Base-by-base conservation (phyloP, 306 rosid genomes). In the Pachyrhizus erosus region DNA sequence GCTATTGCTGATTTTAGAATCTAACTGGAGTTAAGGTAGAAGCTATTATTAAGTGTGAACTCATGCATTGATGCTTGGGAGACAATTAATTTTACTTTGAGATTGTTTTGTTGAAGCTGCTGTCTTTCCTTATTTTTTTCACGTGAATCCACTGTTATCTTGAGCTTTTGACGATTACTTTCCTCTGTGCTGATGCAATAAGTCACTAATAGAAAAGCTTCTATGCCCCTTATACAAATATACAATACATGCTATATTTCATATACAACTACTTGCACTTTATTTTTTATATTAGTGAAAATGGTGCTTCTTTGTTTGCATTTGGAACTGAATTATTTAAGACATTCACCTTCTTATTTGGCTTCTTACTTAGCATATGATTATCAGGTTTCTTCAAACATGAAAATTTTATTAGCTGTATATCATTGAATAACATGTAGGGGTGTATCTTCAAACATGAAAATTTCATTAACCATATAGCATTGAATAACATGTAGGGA, bases 401-500 rank as follows among this genome's bases (percentile, higher is more conserved):
- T 51, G 76, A 48, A 23, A 67, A 57, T 84, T 73, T 51, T 51
- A 37, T 60, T 79, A 77, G 34, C 78, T 14, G 29, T 68, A 71
- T 37, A 33, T 54, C 45, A 26, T 11, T 51, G 82, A 86, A 76
- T 83, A 73, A 42, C 70, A 40, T 82, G 55, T 86, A 94, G 97
- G 90, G 94, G 92, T 89, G 83, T 92, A 10, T 95, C 98, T 20
- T 55, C 12, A 55, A 29, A 72, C 37, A 34, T 57, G 78, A 45
- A 20, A 75, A 61, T 80, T 75, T 48, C 48, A 43, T 57, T 82
- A 75, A 46, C 78, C 11, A 17, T 66, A 73, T 42, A 40, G 45
- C 43, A 26, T 14, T 49, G 83, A 84, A 80, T 85, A 75, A 46
- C 76, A 45, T 82, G 61, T 87, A 95, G 99, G 90, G 97, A 95